Conservation (phyloP, 1,284 basidiomycete species). For the Fomes fomentarius region DNA sequence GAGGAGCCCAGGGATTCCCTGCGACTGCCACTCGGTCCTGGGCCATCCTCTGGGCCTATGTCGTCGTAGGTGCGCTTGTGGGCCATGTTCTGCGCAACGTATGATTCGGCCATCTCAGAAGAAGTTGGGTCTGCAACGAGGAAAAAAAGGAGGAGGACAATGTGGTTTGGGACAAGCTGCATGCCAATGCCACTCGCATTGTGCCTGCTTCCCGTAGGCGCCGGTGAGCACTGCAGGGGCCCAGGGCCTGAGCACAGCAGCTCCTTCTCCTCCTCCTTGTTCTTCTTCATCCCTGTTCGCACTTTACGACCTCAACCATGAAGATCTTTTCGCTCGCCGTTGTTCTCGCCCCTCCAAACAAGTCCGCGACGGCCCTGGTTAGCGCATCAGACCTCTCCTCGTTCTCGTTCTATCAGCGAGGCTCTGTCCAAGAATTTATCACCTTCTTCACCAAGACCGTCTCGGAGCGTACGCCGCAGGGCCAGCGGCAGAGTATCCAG, state of each 20-base stretch:
- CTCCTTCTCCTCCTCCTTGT: neutral
- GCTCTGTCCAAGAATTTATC: constrained; percentile 87
- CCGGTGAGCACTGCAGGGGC: no score
- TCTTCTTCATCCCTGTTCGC: neutral
- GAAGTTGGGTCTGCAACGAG: neutral
- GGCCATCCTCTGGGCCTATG: constrained; percentile 13
- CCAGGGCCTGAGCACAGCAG: neutral
- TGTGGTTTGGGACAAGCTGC: constrained; percentile 5
- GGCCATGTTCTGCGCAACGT: constrained; percentile 1
- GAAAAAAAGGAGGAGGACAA: neutral
- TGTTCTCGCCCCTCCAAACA: constrained; percentile 57
- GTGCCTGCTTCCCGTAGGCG: neutral
- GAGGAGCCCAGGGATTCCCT: constrained; percentile 1
- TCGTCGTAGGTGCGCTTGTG: constrained; percentile 23
- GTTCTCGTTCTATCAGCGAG: constrained; percentile 94
- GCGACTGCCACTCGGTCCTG: constrained; percentile 4
- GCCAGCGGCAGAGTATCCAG: constrained; percentile 91
- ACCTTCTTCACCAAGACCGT: constrained; percentile 93
- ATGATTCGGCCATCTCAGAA: constrained; percentile 13
- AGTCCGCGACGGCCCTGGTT: constrained; percentile 67
- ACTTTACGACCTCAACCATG: constrained; percentile 43
- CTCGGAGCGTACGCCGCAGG: constrained; percentile 85
- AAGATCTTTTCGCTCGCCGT: constrained; percentile 75
- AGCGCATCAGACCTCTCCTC: constrained; percentile 85
- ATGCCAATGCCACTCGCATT: no score